These are phyloP conservation scores for Arabis hirsuta DNA, from an alignment of 345 rosid genomes.

Conservation along the genomic window DNA sequence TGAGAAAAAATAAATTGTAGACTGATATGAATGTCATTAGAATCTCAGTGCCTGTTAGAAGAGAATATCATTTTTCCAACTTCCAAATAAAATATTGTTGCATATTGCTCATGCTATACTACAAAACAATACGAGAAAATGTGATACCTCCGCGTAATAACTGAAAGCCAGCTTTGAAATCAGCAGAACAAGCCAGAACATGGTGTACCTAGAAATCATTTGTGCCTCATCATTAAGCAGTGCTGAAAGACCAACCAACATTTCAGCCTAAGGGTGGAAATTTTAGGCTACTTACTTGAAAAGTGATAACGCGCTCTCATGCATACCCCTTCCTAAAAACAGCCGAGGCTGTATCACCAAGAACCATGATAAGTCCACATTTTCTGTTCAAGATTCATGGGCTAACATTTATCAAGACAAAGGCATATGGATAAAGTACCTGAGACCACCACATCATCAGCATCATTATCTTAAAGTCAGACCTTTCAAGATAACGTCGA, in stretches of 20 bases:
- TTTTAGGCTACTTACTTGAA: slow-evolving; percentile 50
- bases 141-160: slow-evolving; percentile 61
- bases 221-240: slow-evolving; percentile 16
- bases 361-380: slow-evolving; percentile 23
- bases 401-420: slow-evolving; percentile 3
- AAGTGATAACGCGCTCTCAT: slow-evolving; percentile 57
- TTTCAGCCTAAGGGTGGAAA: neutral
- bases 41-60: slow-evolving; percentile 21
- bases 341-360: slow-evolving; percentile 57
- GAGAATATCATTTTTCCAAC: slow-evolving; percentile 22
- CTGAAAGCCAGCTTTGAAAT: slow-evolving; percentile 62
- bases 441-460: slow-evolving; percentile 75
- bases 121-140: slow-evolving; percentile 7
- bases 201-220: slow-evolving; percentile 54
- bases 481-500: slow-evolving; percentile 57
- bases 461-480: slow-evolving; percentile 52
- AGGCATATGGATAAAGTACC: slow-evolving; percentile 43
- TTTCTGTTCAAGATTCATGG: slow-evolving; percentile 21
- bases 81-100: slow-evolving; percentile 6
- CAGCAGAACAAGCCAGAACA: slow-evolving; percentile 63
- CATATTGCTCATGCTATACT: neutral
- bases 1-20: neutral
- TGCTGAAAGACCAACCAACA: slow-evolving; percentile 4
- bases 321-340: slow-evolving; percentile 68
- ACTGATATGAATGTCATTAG: slow-evolving; percentile 16